Percentiles rank a stretch among this genome's conserved stretches.
phyloP scores from a whole-genome alignment of 345 rosid genomes.

The Trapa incisa region DNA sequence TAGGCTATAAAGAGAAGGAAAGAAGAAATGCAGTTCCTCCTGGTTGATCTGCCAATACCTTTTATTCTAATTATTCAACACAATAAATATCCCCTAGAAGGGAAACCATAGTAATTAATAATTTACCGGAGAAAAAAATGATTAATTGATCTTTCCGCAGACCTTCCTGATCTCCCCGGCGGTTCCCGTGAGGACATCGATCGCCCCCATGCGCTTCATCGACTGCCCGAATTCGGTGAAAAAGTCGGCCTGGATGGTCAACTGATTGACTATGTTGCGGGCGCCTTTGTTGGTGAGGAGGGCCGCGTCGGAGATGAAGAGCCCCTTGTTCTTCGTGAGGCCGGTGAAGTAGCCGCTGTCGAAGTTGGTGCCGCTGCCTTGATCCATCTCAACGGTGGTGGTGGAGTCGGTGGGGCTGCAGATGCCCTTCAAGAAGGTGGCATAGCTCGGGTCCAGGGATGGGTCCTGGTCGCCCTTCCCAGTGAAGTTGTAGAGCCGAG shows the following conservation, averaged over 20 bases:
- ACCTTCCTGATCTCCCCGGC: constrained; percentile 21
- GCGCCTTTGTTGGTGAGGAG: constrained; percentile 1
- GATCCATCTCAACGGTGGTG: constrained; percentile 39
- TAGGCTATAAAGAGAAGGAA: no score
- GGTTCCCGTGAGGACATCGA: constrained; percentile 40
- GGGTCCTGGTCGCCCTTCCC: constrained; percentile 55
- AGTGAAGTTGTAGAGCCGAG: constrained; percentile 61
- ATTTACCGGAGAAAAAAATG: neutral
- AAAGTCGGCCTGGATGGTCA: constrained; percentile 18
- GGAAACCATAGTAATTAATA: neutral
- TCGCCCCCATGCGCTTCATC: constrained; percentile 57
- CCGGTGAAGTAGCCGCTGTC: constrained; percentile 31
- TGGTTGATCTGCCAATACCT: neutral
- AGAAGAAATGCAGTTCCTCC: no score
- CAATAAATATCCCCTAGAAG: neutral
- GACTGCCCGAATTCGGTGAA: constrained; percentile 46
- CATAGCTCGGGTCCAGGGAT: constrained; percentile 28
- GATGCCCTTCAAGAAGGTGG: constrained; percentile 24
- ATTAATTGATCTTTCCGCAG: constrained; percentile 3
- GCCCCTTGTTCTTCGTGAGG: neutral
- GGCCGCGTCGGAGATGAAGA: neutral
- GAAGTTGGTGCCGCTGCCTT: constrained; percentile 25
- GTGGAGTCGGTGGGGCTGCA: constrained; percentile 24
- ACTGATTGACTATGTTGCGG: neutral
- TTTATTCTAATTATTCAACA: neutral